Base-by-base conservation (phyloP, 176 grass and related monocot species). In the Avena insularis region DNA sequence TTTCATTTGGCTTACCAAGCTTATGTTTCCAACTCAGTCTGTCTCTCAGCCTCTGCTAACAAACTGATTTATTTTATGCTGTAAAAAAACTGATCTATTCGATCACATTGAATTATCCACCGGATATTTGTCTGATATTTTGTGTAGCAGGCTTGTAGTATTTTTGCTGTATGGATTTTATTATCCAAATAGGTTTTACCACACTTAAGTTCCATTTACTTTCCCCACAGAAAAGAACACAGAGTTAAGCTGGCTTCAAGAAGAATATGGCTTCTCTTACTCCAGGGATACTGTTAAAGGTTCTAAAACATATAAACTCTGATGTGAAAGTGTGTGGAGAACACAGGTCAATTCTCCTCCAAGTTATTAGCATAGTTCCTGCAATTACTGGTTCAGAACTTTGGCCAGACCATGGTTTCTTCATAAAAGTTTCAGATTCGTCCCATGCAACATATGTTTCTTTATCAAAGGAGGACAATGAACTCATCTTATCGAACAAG, bases 351-450 rank as follows among this genome's bases (percentile, higher is more conserved):
- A 91, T 99, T 81, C 97, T 99, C 88, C 91, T 99, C 51, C 97
- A 99, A 99, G 94, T 99, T 75, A 93, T 99, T 88, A 92, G 97
- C 83, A 99, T 99, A 75, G 94, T 99, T 36, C 97, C 97, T 57
- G 97, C 94, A 72, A 87, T 99, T 72, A 93, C 92, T 84, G 97
- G 97, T 23, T 99, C 91, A 54, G 97, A 99, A 71, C 86, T 99
- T 48, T 99, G 87, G 87, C 97, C 97, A 19, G 89, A 99, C 65
- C 94, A 99, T 85, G 97, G 97, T n/a, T 99, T 99, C 92, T 99
- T 99, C 86, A 92, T 99, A 77, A 99, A 99, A 89, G 97, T 99
- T 54, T 99, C 97, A 17, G 97, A 99, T 88, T 99, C 97, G 9
- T 96, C 92, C 0, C 97, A 99, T 78, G 94, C 85, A 11, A 96